Conservation (phyloP, 2,329 filamentous ascomycete genomes). For the Teratosphaeria pseudoeucalypti region DNA sequence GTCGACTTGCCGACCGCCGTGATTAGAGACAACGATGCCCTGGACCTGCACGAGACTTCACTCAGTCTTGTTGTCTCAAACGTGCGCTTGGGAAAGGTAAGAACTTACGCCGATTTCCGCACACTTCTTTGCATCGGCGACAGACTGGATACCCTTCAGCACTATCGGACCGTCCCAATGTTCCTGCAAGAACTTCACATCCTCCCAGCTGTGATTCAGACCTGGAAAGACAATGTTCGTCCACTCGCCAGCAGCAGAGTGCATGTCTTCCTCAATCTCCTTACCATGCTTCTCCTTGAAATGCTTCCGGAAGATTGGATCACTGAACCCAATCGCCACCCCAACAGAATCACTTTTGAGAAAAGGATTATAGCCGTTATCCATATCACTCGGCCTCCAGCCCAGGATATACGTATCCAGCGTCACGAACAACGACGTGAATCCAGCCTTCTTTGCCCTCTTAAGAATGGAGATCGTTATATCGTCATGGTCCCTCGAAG, state of each 20-base stretch:
- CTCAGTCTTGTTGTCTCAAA: background rate
- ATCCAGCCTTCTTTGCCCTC: slow-evolving; percentile 53
- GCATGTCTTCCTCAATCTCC: slow-evolving; percentile 31
- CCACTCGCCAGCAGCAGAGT: slow-evolving; percentile 45
- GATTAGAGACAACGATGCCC: slow-evolving; percentile 42
- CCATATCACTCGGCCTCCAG: slow-evolving; percentile 47
- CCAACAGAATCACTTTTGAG: slow-evolving; percentile 34
- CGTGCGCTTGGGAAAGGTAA: background rate
- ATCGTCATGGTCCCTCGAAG: slow-evolving; percentile 51
- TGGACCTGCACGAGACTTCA: slow-evolving; percentile 11
- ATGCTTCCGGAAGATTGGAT: slow-evolving; percentile 53
- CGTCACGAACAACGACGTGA: slow-evolving; percentile 57
- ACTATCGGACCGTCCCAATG: slow-evolving; percentile 55
- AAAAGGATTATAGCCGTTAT: slow-evolving; percentile 15
- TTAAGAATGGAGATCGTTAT: slow-evolving; percentile 54
- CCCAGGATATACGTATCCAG: slow-evolving; percentile 59
- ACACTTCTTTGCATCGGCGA: slow-evolving; percentile 36
- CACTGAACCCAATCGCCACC: slow-evolving; percentile 52
- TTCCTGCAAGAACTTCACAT: slow-evolving; percentile 46
- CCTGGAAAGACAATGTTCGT: slow-evolving; percentile 37
- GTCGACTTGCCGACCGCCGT: slow-evolving; percentile 7
- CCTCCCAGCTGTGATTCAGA: slow-evolving; percentile 41
- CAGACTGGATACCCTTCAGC: slow-evolving; percentile 44
- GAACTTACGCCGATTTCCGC: slow-evolving; percentile 29
- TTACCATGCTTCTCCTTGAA: slow-evolving; percentile 37